phyloP scores from a whole-genome alignment of 495 filamentous ascomycete species.

The Evansstolkia leycettana region DNA sequence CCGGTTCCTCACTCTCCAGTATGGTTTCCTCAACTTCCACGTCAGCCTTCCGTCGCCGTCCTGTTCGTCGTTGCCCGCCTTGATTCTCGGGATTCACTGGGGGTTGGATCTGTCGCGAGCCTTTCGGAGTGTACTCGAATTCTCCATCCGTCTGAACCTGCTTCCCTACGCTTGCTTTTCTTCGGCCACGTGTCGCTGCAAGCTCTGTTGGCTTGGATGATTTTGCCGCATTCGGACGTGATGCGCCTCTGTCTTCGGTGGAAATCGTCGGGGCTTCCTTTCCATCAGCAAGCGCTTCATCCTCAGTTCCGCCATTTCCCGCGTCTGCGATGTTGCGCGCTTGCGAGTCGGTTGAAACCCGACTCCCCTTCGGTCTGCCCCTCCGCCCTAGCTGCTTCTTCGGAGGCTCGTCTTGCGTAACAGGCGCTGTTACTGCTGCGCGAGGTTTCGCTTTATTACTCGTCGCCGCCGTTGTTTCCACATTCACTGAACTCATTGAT shows the following conservation, averaged over 20 bases:
- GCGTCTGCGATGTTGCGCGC: constrained; percentile 7
- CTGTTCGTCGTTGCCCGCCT: constrained; percentile 8
- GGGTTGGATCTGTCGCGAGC: constrained; percentile 15
- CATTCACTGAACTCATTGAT: constrained; percentile 13
- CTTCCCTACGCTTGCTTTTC: constrained; percentile 15
- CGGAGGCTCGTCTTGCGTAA: constrained; percentile 19
- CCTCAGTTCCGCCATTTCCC: constrained; percentile 13
- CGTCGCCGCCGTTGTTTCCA: constrained; percentile 13
- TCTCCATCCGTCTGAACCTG: constrained; percentile 29
- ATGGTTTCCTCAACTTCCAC: constrained; percentile 19
- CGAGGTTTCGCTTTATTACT: constrained; percentile 8
- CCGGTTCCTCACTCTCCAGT: constrained; percentile 32
- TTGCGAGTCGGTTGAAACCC: constrained; percentile 16
- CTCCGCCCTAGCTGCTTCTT: constrained; percentile 21
- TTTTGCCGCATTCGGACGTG: constrained; percentile 8
- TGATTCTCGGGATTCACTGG: constrained; percentile 8
- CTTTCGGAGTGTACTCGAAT: constrained; percentile 38
- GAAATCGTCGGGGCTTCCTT: constrained; percentile 4
- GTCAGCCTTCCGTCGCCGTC: constrained; percentile 11
- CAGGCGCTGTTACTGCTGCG: constrained; percentile 3
- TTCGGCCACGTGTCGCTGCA: constrained; percentile 18
- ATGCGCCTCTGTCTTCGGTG: constrained; percentile 8
- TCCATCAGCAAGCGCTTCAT: constrained; percentile 21
- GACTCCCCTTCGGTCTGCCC: constrained; percentile 30
- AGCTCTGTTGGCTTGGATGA: constrained; percentile 18